phyloP scores from a whole-genome alignment of 805 yeast genomes.

The Candida montana region DNA sequence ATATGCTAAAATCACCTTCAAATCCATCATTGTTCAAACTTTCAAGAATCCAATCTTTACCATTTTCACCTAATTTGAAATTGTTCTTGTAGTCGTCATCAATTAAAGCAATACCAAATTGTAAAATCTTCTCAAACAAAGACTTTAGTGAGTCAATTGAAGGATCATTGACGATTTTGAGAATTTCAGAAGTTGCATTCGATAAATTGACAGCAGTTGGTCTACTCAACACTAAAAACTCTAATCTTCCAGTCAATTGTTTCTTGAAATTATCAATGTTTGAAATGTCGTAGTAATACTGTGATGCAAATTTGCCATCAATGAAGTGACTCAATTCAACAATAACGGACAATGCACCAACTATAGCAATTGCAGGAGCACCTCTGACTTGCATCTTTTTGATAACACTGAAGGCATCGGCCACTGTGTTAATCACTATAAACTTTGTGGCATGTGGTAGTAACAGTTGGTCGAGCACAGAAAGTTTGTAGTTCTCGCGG shows the following conservation, averaged over 20 bases:
- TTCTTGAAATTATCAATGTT: constrained; percentile 31
- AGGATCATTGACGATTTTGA: constrained; percentile 28
- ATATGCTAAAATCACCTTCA: constrained; percentile 65
- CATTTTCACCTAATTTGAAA: constrained; percentile 71
- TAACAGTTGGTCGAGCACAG: constrained; percentile 72
- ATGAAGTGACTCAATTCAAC: constrained; percentile 50
- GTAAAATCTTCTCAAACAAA: constrained; percentile 30
- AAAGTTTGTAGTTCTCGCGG: constrained; percentile 38
- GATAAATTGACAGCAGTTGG: constrained; percentile 95
- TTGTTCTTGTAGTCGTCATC: constrained; percentile 79
- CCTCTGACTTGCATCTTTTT: constrained; percentile 93
- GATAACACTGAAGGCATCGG: constrained; percentile 80
- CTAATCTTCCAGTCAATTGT: constrained; percentile 44
- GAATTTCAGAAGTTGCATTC: constrained; percentile 50
- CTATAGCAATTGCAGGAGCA: constrained; percentile 97
- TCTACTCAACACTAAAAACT: constrained; percentile 67
- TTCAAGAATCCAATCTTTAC: constrained; percentile 59
- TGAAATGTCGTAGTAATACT: constrained; percentile 28
- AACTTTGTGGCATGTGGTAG: constrained; percentile 78
- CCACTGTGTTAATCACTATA: constrained; percentile 53
- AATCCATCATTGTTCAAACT: constrained; percentile 42
- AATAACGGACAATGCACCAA: constrained; percentile 78
- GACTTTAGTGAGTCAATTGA: constrained; percentile 19
- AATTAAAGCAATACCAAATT: constrained; percentile 51
- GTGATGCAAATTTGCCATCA: constrained; percentile 23